These are phyloP conservation scores for Isochrysis galbana DNA, from an alignment of 78 protist genomes.

Conservation along the genomic window DNA sequence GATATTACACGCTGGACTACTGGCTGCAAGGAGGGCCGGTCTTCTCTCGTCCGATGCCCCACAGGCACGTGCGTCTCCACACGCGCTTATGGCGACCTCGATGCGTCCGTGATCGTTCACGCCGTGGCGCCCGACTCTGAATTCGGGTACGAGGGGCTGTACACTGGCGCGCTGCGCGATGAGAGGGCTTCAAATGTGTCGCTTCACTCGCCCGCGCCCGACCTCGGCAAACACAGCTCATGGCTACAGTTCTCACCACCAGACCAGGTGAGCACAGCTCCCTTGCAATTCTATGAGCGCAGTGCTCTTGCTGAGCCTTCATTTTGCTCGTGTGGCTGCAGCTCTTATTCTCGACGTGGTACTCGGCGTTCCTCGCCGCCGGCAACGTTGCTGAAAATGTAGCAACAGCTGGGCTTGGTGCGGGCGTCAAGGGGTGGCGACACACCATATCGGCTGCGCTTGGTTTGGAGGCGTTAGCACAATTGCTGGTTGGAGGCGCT, in stretches of 20 bases:
- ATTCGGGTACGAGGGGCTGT: conserved; percentile 14
- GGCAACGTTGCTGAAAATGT: neutral
- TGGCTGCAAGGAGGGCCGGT: neutral
- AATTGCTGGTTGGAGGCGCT: neutral
- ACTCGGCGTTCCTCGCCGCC: neutral
- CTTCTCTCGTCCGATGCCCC: neutral
- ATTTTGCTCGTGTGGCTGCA: too few relatives aligned
- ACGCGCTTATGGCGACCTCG: neutral
- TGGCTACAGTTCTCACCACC: neutral
- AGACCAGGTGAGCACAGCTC: too few relatives aligned
- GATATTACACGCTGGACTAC: neutral
- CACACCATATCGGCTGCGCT: neutral
- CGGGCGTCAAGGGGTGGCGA: neutral
- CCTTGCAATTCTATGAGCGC: too few relatives aligned
- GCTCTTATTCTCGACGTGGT: neutral
- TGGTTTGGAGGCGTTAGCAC: neutral
- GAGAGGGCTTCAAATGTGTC: neutral
- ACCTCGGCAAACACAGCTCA: neutral
- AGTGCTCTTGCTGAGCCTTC: too few relatives aligned
- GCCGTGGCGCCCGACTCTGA: conserved; percentile 17
- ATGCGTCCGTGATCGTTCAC: neutral
- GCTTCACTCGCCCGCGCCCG: neutral
- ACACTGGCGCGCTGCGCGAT: conserved; percentile 10
- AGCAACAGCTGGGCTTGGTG: neutral
- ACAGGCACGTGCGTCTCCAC: neutral